Evolutionary conservation across 2,329 filamentous ascomycete genomes (phyloP).

Genomic region (Colletotrichum horii): DNA sequence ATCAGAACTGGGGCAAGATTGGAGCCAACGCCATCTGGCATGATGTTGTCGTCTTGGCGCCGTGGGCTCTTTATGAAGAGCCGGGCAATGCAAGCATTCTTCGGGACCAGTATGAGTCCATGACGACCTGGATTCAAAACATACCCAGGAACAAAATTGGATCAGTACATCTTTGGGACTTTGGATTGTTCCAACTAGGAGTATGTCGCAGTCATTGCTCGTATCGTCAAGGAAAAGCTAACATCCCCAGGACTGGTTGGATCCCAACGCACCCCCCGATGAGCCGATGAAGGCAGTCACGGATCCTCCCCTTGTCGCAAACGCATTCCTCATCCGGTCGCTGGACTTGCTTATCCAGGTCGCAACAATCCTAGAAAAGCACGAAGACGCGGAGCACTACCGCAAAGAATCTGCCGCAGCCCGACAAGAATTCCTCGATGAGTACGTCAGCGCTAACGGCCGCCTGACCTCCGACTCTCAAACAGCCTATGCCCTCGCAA

Average conservation of each 20-base stretch:
- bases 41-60: slow-evolving; percentile 5
- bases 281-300: slow-evolving; percentile 31
- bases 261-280: slow-evolving; percentile 32
- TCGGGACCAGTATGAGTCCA: not conserved
- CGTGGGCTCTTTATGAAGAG: slow-evolving; percentile 11
- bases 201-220: not conserved
- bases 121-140: not conserved
- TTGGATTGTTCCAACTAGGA: not conserved
- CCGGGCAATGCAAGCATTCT: not conserved
- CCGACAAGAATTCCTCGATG: slow-evolving; percentile 23
- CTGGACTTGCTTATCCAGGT: not conserved
- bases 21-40: slow-evolving; percentile 22
- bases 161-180: slow-evolving; percentile 1
- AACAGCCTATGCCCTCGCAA: slow-evolving; percentile 25
- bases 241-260: slow-evolving; percentile 31
- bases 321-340: slow-evolving; percentile 32
- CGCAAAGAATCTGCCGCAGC: not conserved
- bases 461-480: slow-evolving; percentile 24
- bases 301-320: slow-evolving; percentile 32
- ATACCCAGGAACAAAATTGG: not conserved
- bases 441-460: slow-evolving; percentile 25
- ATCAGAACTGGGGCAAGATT: slow-evolving; percentile 11
- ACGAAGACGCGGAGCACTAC: not conserved
- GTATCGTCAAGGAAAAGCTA: rapidly evolving
- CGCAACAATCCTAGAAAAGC: not conserved